Evolutionary conservation across 352 stramenopile species (phyloP), one percentile per base, ranked within the genome.

Genomic region (Phytopythium delawarense): DNA sequence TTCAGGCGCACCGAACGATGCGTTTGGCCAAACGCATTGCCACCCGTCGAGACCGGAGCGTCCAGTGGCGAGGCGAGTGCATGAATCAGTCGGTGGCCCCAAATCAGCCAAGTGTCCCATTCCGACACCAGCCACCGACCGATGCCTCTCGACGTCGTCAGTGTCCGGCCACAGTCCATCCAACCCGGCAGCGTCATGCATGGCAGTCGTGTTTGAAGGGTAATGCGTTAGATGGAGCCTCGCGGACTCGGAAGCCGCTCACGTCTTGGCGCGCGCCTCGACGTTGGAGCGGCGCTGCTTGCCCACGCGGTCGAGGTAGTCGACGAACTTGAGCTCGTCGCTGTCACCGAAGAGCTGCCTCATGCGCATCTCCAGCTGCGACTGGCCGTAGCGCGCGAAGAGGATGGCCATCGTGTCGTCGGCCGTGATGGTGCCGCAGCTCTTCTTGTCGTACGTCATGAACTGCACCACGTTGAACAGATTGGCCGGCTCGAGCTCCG

Each of bases 331-430:
- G 63, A 93, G 72, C 62, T 93, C 86, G 62, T 91, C 79, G 61
- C 78, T 90, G 59, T 97, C 89, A 13, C 90, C 89, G 59, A 97
- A 97, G 45, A 97, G 81, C 67, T 92, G 87, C 69, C 91, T 93
- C 88, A 97, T 96, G 65, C 91, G 83, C 70, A 86, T 89, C 65
- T 97, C 91, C 11, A 98, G 76, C 64, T 96, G 81, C 37, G 87
- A 88, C 48, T 93, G 84, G 28, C 83, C 88, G 60, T 97, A 97
- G 44, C 96, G 82, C 46, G 91, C 92, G 72, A 98, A 99, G 18
- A 99, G 78, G 70, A 99, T 98, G 57, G 97, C 94, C 96, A 99
- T 99, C 4, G 96, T 99, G 70, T 99, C 96, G 71, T 99, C 96
- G 11, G 98, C 94, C 4, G 88, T 98, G 65, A 99, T 97, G 45